Base-by-base conservation (phyloP, 2,329 filamentous ascomycete species). In the Arthrobotrys sinensis region DNA sequence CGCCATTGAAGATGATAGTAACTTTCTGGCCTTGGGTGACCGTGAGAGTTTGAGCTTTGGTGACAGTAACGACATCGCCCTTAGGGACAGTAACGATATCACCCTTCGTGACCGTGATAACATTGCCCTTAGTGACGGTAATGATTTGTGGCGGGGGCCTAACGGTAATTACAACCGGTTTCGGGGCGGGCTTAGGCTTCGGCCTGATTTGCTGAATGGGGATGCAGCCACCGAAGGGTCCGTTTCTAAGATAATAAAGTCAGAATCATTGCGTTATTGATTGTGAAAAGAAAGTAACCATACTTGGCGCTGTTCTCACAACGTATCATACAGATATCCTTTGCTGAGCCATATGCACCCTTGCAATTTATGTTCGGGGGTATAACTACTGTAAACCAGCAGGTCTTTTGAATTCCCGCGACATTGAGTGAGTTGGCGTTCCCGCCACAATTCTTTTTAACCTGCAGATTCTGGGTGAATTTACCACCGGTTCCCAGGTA, bases 301-400 rank as follows among this genome's bases (percentile, higher is more conserved):
- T 55, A 55, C 52, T 28, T 46, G 11, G 57, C 57, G 4, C 5
- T 14, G 24, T 63, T 63, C 24, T 63, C 57, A 4, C 57, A 63
- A 3, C 57, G 10, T 1, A 63, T 19, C 8, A 63, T 45, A 24
- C 57, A 63, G 24, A 63, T n/a, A 12, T 63, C n/a, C 10, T 28
- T 28, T 0, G 5, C 10, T 1, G 36, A n/a, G 5, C 11, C 19
- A 12, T 24, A 43, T 0, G 10, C 5, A 11, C 38, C 38, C 1
- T 8, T 1, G 19, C 57, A 63, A 19, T 63, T 19, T 36, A 63
- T 6, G 14, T 32, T n/a, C 11, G 36, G 5, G 12, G 57, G 57
- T 12, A 63, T 8, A 4, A 3, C 4, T 10, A 63, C 38, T n/a
- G 12, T 34, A n/a, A 63, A 63, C 38, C 21, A 32, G 19, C 57